Conservation (phyloP, 2,329 filamentous ascomycete species). For the Ophiostoma fasciatum region DNA sequence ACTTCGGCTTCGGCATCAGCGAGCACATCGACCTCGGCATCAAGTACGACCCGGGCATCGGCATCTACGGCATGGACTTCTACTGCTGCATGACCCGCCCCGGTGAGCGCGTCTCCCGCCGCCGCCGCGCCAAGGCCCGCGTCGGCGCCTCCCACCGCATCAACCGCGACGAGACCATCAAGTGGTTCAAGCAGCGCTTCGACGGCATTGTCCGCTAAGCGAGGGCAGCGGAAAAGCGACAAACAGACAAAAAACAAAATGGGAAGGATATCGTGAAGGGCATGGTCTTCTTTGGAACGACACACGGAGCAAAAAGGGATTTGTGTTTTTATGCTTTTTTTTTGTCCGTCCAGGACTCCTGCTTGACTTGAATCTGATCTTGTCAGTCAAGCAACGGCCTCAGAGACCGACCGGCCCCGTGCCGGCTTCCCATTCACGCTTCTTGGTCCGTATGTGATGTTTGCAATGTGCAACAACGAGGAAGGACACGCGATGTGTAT, state of each 20-base stretch:
- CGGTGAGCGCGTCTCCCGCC: conserved; percentile 93
- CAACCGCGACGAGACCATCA: conserved; percentile 87
- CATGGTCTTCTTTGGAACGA: background rate
- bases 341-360: conserved; percentile 19
- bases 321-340: conserved; percentile 1
- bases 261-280: conserved; percentile 4
- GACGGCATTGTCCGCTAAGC: conserved; percentile 97
- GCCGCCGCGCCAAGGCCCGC: conserved; percentile 73
- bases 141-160: conserved; percentile 86
- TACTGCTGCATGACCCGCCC: conserved; percentile 99
- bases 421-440: conserved; percentile 38
- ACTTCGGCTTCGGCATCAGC: conserved; percentile 99
- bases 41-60: conserved; percentile 98
- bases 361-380: conserved; percentile 35
- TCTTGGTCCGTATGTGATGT: background rate
- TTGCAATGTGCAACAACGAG: too few species aligned
- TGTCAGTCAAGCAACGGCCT: conserved; percentile 52
- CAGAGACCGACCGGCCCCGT: conserved; percentile 57
- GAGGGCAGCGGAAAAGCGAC: conserved; percentile 9
- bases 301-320: conserved; percentile 1
- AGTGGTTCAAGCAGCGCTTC: conserved; percentile 88
- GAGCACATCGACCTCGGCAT: conserved; percentile 99
- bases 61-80: conserved; percentile 99
- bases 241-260: conserved; percentile 12
- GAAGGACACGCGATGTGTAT: too few species aligned